phyloP scores from a whole-genome alignment of 345 rosid species.

The Syzygium grande region DNA sequence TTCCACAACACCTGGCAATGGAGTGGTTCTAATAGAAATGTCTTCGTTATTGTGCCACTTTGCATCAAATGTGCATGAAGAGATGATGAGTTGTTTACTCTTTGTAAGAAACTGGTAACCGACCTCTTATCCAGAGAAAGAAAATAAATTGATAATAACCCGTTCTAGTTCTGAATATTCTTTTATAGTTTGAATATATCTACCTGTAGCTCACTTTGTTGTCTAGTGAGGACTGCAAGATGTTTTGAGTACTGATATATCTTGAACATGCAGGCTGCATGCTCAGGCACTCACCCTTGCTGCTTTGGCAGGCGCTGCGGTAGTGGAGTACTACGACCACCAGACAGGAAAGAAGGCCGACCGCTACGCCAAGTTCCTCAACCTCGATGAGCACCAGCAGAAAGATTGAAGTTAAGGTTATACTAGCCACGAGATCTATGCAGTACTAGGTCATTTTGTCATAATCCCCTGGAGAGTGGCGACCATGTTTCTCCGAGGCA shows the following conservation, averaged over 20 bases:
- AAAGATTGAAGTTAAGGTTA: not conserved
- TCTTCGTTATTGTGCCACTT: not conserved
- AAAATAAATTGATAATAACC: not conserved
- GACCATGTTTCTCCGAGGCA: not conserved
- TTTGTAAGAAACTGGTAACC: not conserved
- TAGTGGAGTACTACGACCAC: constrained; percentile 80
- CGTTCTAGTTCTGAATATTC: not conserved
- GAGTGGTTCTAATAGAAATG: not conserved
- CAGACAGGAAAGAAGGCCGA: constrained; percentile 40
- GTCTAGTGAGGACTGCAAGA: not conserved
- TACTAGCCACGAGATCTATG: not conserved
- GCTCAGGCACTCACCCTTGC: constrained; percentile 91
- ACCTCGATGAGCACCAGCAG: not conserved
- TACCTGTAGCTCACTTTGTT: not conserved
- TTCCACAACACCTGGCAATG: not conserved
- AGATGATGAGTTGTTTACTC: not conserved
- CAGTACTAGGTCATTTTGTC: not conserved
- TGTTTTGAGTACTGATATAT: not conserved
- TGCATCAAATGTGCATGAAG: not conserved
- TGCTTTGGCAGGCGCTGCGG: constrained; percentile 88
- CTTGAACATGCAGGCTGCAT: constrained; percentile 47
- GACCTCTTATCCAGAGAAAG: not conserved
- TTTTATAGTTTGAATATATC: not conserved
- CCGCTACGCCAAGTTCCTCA: constrained; percentile 36
- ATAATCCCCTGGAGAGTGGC: not conserved